Evolutionary conservation across 2,329 filamentous ascomycete species (phyloP).

Genomic region (Celoporthe dispersa): DNA sequence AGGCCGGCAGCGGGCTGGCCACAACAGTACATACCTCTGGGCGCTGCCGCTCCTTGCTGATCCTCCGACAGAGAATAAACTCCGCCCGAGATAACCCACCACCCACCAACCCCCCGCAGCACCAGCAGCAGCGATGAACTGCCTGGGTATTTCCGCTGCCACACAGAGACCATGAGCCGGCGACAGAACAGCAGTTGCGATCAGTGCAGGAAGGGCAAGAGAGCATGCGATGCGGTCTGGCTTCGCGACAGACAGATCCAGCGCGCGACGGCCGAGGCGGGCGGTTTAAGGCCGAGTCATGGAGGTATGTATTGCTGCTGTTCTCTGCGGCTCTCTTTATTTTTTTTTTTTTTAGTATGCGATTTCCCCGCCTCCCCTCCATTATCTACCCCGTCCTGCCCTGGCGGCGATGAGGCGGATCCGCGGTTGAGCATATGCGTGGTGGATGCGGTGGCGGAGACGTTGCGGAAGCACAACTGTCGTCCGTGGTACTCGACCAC

Average conservation of each 20-base stretch:
- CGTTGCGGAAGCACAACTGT: not conserved
- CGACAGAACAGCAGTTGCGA: constrained; percentile 31
- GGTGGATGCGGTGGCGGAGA: constrained; percentile 4
- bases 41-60: constrained; percentile 1
- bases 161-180: constrained; percentile 25
- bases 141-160: not conserved
- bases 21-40: not conserved
- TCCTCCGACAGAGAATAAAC: not conserved
- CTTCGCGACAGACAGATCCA: constrained; percentile 24
- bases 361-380: not conserved
- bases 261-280: constrained; percentile 8
- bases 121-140: not conserved
- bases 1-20: not conserved
- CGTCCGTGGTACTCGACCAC: not conserved
- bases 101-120: not conserved
- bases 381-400: not conserved
- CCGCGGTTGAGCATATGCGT: not conserved
- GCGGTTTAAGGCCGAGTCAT: constrained; percentile 21
- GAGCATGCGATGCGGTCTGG: constrained; percentile 30
- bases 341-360: not conserved
- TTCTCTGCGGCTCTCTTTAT: not conserved
- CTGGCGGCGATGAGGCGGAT: constrained; percentile 7
- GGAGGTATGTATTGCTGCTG: constrained; percentile 18
- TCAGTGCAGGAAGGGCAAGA: constrained; percentile 31
- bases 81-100: not conserved